Conservation (phyloP, 2,329 filamentous ascomycete species). For the Balansia obtecta region DNA sequence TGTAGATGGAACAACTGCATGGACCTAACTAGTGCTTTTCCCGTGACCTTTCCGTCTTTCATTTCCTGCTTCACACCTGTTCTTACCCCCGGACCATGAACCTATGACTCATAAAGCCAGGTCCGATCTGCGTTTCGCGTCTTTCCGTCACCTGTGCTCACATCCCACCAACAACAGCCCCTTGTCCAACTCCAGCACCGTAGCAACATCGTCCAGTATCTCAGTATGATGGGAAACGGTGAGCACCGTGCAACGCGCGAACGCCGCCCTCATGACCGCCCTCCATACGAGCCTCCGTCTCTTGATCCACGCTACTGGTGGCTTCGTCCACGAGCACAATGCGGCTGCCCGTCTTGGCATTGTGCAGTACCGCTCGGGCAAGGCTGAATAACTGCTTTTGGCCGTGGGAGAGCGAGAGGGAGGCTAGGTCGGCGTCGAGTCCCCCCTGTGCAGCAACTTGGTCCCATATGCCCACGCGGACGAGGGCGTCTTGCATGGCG, state of each 20-base stretch:
- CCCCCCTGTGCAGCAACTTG: constrained; percentile 2
- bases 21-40: no score
- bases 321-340: constrained; percentile 3
- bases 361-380: constrained; percentile 4
- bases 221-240: background rate
- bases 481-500: constrained; percentile 5
- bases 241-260: constrained; percentile 3
- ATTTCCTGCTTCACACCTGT: no score
- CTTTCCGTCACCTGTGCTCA: no score
- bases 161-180: no score
- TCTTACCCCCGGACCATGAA: no score
- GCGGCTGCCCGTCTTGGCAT: background rate
- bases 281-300: constrained; percentile 2
- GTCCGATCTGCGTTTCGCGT: no score
- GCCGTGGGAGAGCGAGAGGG: constrained; percentile 5
- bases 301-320: constrained; percentile 3
- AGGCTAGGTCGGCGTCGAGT: constrained; percentile 6
- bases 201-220: constrained; percentile 1
- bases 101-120: no score
- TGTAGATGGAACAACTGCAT: no score
- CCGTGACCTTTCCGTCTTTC: no score
- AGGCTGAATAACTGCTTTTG: constrained; percentile 10
- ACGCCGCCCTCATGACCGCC: constrained; percentile 1
- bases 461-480: constrained; percentile 8
- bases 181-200: background rate